Conservation (phyloP, 495 filamentous ascomycete genomes). For the Bacidia rubella region DNA sequence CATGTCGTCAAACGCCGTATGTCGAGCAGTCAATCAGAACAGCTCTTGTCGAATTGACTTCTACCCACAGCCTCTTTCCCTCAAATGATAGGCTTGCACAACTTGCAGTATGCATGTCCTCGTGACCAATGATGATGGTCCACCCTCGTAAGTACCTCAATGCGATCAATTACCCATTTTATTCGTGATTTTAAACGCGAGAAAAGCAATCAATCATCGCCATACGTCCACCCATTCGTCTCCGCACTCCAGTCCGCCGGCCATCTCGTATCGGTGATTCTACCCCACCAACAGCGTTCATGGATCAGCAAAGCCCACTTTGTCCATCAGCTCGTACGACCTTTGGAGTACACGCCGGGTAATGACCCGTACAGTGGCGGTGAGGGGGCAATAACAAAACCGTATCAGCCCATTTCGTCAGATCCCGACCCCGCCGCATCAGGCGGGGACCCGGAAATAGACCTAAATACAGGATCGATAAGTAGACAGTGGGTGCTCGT, state of each 20-base stretch:
- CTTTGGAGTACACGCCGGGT: constrained; percentile 71
- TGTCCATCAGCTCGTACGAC: constrained; percentile 69
- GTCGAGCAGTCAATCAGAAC: too few species aligned
- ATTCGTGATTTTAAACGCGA: constrained; percentile 1
- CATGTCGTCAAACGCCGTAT: too few species aligned
- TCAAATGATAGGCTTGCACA: too few species aligned
- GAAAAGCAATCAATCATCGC: constrained; percentile 52
- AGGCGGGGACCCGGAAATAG: background rate
- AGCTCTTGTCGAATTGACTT: too few species aligned
- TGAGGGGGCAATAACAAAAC: background rate
- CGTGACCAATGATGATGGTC: constrained; percentile 87
- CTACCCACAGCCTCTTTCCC: too few species aligned
- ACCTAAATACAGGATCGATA: constrained; percentile 23
- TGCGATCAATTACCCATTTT: too few species aligned
- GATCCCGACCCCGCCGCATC: background rate
- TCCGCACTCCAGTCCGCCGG: constrained; percentile 60
- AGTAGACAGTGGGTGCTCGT: constrained; percentile 91
- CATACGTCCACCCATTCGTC: constrained; percentile 82
- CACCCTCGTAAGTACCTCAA: constrained; percentile 49
- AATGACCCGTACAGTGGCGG: constrained; percentile 30
- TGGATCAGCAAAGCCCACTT: constrained; percentile 99
- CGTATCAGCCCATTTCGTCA: background rate
- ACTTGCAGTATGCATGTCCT: constrained; percentile 25
- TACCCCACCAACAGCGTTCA: constrained; percentile 82
- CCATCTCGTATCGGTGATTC: constrained; percentile 74